Evolutionary conservation across 495 filamentous ascomycete species (phyloP).

Genomic region (Choiromyces venosus): DNA sequence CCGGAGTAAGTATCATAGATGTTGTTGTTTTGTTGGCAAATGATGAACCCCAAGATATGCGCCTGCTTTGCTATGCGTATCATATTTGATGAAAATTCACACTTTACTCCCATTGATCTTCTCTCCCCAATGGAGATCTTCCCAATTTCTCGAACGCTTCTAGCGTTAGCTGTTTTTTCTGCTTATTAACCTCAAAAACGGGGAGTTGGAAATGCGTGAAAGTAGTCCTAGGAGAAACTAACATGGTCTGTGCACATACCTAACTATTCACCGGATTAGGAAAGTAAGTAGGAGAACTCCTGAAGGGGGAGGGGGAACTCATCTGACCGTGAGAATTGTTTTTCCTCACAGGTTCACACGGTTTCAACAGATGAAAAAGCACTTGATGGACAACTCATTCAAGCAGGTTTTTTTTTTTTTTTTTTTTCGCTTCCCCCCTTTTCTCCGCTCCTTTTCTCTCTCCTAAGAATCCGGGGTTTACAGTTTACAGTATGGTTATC

Average conservation of each 20-base stretch:
- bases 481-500: not conserved
- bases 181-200: not conserved
- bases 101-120: too few species aligned
- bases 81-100: not conserved
- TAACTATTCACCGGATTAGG: not conserved
- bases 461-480: not conserved
- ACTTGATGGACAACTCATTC: not conserved
- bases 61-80: not conserved
- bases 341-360: not conserved
- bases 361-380: not conserved
- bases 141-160: not conserved
- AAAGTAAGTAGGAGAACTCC: not conserved
- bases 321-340: not conserved
- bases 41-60: not conserved
- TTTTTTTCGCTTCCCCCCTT: too few species aligned
- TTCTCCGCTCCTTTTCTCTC: too few species aligned
- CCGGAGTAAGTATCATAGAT: not conserved
- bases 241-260: not conserved
- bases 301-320: not conserved
- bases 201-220: not conserved
- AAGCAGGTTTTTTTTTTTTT: not conserved
- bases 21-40: not conserved
- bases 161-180: not conserved
- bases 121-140: not conserved
- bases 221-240: not conserved